phyloP scores from a whole-genome alignment of 305 asterid species.

The Ilex paraguariensis region DNA sequence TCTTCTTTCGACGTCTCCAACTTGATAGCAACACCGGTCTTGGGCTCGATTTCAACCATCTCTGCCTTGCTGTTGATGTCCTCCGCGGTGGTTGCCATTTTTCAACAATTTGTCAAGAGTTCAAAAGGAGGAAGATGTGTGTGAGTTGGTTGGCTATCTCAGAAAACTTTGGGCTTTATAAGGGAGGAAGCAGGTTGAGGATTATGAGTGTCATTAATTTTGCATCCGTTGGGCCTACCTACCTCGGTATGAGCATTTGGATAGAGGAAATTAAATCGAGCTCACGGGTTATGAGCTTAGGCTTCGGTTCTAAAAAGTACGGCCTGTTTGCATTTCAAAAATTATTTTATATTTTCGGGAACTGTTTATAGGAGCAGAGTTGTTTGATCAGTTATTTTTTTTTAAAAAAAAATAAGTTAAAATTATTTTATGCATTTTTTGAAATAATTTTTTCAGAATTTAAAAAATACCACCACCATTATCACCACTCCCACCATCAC shows the following conservation, averaged over 20 bases:
- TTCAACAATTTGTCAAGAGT: neutral
- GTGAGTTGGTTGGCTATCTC: constrained; percentile 18
- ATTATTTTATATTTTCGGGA: neutral
- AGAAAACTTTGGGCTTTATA: constrained; percentile 21
- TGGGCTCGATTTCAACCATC: constrained; percentile 44
- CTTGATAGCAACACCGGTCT: constrained; percentile 28
- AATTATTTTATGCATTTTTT: neutral
- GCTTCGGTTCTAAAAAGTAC: too few species aligned
- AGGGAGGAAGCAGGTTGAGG: constrained; percentile 11
- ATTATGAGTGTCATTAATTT: constrained; percentile 16
- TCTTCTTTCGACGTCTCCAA: constrained; percentile 16
- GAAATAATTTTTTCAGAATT: neutral
- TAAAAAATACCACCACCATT: too few species aligned
- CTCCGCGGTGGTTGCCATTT: constrained; percentile 47
- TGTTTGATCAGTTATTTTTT: too few species aligned
- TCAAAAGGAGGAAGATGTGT: constrained; percentile 13
- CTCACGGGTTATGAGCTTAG: too few species aligned
- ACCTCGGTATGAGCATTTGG: constrained; percentile 44
- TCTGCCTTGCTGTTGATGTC: constrained; percentile 35
- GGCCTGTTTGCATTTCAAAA: too few species aligned
- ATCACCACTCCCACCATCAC: too few species aligned
- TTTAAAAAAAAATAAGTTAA: too few species aligned
- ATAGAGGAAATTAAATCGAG: constrained; percentile 14
- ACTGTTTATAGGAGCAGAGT: too few species aligned
- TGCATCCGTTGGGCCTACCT: constrained; percentile 14